Evolutionary conservation across 1,284 basidiomycete species (phyloP), one percentile per base, ranked within the genome.

Genomic region (Ustilago nuda): DNA sequence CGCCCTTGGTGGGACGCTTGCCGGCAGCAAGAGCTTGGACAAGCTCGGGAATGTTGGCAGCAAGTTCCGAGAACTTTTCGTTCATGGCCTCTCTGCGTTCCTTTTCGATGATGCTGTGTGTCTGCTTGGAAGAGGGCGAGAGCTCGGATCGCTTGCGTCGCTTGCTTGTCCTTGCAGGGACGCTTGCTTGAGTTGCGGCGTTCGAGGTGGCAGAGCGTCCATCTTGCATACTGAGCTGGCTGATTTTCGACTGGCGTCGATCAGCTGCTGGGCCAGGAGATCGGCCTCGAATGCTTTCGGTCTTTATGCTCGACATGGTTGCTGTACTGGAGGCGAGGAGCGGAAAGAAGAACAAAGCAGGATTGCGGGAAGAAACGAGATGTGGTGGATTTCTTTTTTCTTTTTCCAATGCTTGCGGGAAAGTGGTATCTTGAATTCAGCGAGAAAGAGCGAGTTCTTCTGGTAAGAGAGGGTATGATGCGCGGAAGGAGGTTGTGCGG

Each of bases 31-130:
- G 59, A 13, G 74, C 74, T 32, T 72, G 66, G 27, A 70, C 66
- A 4, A 77, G 66, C 51, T 77, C 69, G 1, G 74, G 74, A 15
- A 77, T 67, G 51, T 70, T 65, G 61, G 69, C 70, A 32, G 74
- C 74, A 0, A 77, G 74, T 30, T 77, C 74, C 3, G 69, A 59
- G 27, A 77, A 77, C 33, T 72, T 72, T 27, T 77, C 74, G 56
- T 77, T 77, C 74, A 77, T 77, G 6, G 74, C 74, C 55, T 77
- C 74, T 32, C 74, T 45, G 13, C 74, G 62, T 39, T 77, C 74
- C 66, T 70, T 77, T 33, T 77, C 74, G 61, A 77, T 72, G 61
- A 72, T 72, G 70, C 70, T 72, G 54, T 77, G 74, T 8, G 69
- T 77, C 4, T 63, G 63, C 46, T 77, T 77, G 54, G 74, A 77